phyloP scores from a whole-genome alignment of 2,329 filamentous ascomycete species.

The Beauveria asiatica region DNA sequence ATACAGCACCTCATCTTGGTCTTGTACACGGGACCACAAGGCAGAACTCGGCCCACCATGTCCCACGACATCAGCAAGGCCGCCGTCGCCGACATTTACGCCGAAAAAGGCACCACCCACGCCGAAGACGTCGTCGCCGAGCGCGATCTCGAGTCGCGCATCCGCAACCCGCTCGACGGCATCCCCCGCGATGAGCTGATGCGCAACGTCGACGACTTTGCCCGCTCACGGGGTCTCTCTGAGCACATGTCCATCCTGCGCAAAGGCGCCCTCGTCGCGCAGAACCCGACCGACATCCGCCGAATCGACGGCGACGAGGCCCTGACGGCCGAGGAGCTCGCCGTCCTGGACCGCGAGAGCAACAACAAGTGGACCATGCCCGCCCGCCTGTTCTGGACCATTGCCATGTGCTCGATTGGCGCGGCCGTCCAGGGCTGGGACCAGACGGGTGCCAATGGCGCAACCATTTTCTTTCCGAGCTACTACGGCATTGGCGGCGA shows the following conservation, averaged over 20 bases:
- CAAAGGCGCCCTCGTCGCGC: constrained; percentile 66
- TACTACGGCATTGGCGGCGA: constrained; percentile 37
- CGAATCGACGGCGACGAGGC: constrained; percentile 44
- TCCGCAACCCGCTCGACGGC: constrained; percentile 37
- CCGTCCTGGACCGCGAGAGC: constrained; percentile 51
- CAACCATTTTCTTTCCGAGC: constrained; percentile 52
- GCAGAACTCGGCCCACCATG: not conserved
- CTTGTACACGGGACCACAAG: not conserved
- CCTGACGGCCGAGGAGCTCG: constrained; percentile 51
- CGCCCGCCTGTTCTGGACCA: constrained; percentile 54
- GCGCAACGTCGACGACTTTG: constrained; percentile 52
- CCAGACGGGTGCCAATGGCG: constrained; percentile 55
- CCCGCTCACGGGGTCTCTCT: constrained; percentile 46
- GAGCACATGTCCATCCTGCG: constrained; percentile 51
- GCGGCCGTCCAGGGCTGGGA: constrained; percentile 66
- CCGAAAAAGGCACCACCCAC: constrained; percentile 7
- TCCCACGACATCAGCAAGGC: constrained; percentile 5
- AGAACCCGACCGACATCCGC: constrained; percentile 56
- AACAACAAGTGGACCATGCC: constrained; percentile 62
- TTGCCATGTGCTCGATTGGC: constrained; percentile 59
- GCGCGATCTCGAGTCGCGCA: not conserved
- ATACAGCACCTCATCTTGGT: no score
- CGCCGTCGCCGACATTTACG: not conserved
- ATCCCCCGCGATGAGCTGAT: constrained; percentile 44
- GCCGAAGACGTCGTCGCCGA: constrained; percentile 1